Conservation (phyloP, 108 stramenopile species). For the Nitzschia inconspicua region DNA sequence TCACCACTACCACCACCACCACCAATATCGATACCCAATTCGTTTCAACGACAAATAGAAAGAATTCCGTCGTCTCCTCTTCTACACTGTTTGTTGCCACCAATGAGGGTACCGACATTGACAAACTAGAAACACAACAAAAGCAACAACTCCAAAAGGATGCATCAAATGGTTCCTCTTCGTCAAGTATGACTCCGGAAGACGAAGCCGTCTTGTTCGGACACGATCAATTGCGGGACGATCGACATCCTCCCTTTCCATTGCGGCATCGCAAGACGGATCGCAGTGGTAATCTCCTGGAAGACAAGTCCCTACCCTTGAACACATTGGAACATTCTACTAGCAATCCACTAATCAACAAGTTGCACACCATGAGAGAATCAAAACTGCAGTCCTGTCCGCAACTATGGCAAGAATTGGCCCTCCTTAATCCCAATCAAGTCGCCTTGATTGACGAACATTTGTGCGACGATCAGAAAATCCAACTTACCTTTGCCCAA, state of each 20-base stretch:
- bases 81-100: no score
- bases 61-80: no score
- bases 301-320: slow-evolving; percentile 28
- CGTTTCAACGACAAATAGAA: no score
- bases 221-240: slow-evolving; percentile 1
- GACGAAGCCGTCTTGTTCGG: slow-evolving; percentile 80
- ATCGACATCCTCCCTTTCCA: slow-evolving; percentile 21
- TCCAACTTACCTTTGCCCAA: slow-evolving; percentile 60
- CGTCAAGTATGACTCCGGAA: slow-evolving; percentile 32
- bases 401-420: slow-evolving; percentile 63
- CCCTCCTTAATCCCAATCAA: slow-evolving; percentile 47
- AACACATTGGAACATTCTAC: slow-evolving; percentile 62
- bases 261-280: slow-evolving; percentile 38
- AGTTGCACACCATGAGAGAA: slow-evolving; percentile 63
- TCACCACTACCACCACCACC: no score
- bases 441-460: slow-evolving; percentile 79
- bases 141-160: no score
- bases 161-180: no score
- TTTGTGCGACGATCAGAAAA: slow-evolving; percentile 53
- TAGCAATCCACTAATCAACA: slow-evolving; percentile 70
- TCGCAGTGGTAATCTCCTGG: slow-evolving; percentile 47
- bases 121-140: no score
- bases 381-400: slow-evolving; percentile 53
- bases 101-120: no score
- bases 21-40: no score